These are phyloP conservation scores for Amaranthus cruentus DNA, from an alignment of 148 eudicot genomes.

Conservation along the genomic window DNA sequence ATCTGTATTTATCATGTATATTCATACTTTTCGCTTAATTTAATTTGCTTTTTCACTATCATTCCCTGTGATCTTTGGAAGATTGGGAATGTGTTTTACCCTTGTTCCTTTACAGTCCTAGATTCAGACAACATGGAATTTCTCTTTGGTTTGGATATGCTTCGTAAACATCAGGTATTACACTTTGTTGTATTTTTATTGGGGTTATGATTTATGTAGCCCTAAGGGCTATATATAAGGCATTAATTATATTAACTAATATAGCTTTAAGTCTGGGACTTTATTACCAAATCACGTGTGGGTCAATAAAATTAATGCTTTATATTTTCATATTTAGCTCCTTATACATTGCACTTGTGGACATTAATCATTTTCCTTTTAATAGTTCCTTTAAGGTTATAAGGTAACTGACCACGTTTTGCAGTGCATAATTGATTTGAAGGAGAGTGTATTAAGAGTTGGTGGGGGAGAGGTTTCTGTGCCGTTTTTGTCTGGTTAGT, in stretches of 20 bases:
- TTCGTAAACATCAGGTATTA: slow-evolving; percentile 92
- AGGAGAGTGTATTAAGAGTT: slow-evolving; percentile 87
- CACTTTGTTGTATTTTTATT: slow-evolving; percentile 1
- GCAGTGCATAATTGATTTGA: slow-evolving; percentile 95
- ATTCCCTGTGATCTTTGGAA: slow-evolving; percentile 31
- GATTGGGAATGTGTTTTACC: slow-evolving; percentile 90
- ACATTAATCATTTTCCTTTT: not conserved
- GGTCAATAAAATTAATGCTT: no score
- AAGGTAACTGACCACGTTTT: slow-evolving; percentile 11
- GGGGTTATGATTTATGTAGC: no score
- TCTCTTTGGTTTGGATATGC: slow-evolving; percentile 97
- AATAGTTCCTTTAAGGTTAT: not conserved
- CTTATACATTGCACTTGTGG: no score
- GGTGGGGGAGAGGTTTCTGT: slow-evolving; percentile 99
- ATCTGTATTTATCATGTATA: slow-evolving; percentile 3
- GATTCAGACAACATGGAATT: slow-evolving; percentile 99
- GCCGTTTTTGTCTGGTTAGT: slow-evolving; percentile 75
- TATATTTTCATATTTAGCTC: no score
- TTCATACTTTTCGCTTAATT: slow-evolving; percentile 16
- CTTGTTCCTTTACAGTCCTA: slow-evolving; percentile 85
- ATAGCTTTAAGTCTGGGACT: no score
- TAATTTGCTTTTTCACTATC: slow-evolving; percentile 19
- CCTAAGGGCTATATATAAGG: no score
- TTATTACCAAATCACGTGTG: no score
- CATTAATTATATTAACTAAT: no score